phyloP scores from a whole-genome alignment of 176 grass and related monocot genomes.

The Areca catechu region DNA sequence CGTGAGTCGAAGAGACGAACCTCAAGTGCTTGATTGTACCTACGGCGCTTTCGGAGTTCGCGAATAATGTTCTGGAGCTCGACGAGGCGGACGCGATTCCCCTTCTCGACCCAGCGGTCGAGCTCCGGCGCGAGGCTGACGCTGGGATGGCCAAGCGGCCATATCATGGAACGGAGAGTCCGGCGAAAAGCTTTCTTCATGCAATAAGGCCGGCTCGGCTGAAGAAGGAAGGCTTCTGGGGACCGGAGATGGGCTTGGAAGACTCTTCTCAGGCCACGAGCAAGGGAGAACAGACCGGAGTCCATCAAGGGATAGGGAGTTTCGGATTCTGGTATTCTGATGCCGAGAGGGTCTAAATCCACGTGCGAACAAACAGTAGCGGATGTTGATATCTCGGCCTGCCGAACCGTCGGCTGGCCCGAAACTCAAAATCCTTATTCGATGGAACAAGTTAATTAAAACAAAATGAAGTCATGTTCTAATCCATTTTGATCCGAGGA shows the following conservation, averaged over 20 bases:
- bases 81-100: conserved; percentile 31
- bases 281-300: conserved; percentile 29
- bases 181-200: background rate
- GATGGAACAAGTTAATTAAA: too few species aligned
- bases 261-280: conserved; percentile 24
- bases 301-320: conserved; percentile 10
- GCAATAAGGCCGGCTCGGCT: conserved; percentile 7
- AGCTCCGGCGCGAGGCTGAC: conserved; percentile 55
- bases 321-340: too few species aligned
- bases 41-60: conserved; percentile 49
- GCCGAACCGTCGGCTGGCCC: too few species aligned
- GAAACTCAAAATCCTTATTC: too few species aligned
- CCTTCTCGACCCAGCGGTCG: conserved; percentile 48
- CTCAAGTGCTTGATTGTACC: conserved; percentile 74
- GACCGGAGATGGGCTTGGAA: conserved; percentile 8
- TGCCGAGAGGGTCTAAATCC: too few species aligned
- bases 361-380: too few species aligned
- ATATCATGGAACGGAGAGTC: conserved; percentile 49
- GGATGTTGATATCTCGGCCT: too few species aligned
- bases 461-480: too few species aligned
- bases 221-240: background rate
- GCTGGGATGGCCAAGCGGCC: conserved; percentile 57
- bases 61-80: conserved; percentile 50
- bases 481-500: too few species aligned
- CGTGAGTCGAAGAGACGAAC: conserved; percentile 18